Conservation (phyloP, 2,329 filamentous ascomycete species). For the Xylaria hypoxylon region DNA sequence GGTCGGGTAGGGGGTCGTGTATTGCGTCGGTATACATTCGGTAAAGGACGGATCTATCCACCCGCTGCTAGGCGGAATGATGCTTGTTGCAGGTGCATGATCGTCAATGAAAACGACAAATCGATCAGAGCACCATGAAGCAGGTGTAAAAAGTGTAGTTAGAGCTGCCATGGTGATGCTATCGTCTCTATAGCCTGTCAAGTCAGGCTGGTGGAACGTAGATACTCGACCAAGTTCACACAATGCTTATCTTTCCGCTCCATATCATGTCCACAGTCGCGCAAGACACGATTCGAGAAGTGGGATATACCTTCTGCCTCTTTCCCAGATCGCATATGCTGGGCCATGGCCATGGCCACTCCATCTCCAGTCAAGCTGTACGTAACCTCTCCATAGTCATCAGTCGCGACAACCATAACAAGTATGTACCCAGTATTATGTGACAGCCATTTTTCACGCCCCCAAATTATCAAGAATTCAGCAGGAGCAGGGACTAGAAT, state of each 20-base stretch:
- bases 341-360: neutral
- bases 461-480: neutral
- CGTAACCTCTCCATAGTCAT: neutral
- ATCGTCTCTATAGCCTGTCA: neutral
- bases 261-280: neutral
- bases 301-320: neutral
- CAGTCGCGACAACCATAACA: neutral
- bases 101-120: slow-evolving; percentile 48
- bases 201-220: neutral
- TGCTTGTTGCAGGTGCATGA: slow-evolving; percentile 43
- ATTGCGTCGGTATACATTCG: slow-evolving; percentile 47
- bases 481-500: neutral
- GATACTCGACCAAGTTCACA: neutral
- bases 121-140: slow-evolving; percentile 46
- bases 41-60: slow-evolving; percentile 50
- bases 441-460: neutral
- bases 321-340: neutral
- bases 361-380: neutral
- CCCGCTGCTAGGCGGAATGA: slow-evolving; percentile 47
- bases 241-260: neutral
- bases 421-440: no score
- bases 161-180: slow-evolving; percentile 42
- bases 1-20: slow-evolving; percentile 43
- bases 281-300: neutral
- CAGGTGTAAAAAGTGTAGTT: slow-evolving; percentile 46